Evolutionary conservation across 225 moss, liverwort and hornwort species (phyloP), one percentile per base, ranked within the genome.

Genomic region (Anthoceros angustus): DNA sequence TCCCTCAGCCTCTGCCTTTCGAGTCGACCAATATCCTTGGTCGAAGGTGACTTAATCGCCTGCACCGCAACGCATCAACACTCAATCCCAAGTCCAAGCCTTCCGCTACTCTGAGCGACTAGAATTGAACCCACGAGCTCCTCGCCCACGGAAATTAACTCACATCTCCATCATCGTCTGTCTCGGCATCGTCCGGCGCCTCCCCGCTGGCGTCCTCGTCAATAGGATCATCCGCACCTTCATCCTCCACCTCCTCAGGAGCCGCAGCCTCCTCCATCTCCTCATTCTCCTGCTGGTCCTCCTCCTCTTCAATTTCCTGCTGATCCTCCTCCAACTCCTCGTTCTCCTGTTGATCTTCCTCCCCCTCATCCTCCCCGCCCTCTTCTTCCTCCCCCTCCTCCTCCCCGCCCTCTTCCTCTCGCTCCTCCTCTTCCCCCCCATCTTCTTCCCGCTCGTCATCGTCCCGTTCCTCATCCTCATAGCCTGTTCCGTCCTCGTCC

Each of bases 1-100:
- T 99, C 92, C n/a, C 86, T 82, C 63, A 99, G 69, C 48, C 98
- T 83, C 70, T 87, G 89, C 55, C 87, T 86, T 79, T 99, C 98
- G 6, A 89, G 83, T 65, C 87, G 79, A 42, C 92, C 89, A 3
- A 92, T 78, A 2, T 92, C 89, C 41, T 80, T 80, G 74, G 89
- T 99, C 41, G 98, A 77, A 0, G 77, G 81, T 14, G 81, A 81
- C 73, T 70, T 77, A 45, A 75, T 43, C 26, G 42, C 78, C 81
- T 77, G 75, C 60, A 12, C 62, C 64, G 65, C n/a, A 67, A 8
- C 14, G 43, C 25, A 4, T 20, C 25, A 60, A 18, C 55, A 55
- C 55, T 23, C 55, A 55, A 18, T 23, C 7, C 10, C 7, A 32
- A 32, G 32, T 32, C 32, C 32, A 32, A 1, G 32, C 32, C 32